These are phyloP conservation scores for Crepidotus variabilis DNA, from an alignment of 768 basidiomycete species.

Conservation along the genomic window DNA sequence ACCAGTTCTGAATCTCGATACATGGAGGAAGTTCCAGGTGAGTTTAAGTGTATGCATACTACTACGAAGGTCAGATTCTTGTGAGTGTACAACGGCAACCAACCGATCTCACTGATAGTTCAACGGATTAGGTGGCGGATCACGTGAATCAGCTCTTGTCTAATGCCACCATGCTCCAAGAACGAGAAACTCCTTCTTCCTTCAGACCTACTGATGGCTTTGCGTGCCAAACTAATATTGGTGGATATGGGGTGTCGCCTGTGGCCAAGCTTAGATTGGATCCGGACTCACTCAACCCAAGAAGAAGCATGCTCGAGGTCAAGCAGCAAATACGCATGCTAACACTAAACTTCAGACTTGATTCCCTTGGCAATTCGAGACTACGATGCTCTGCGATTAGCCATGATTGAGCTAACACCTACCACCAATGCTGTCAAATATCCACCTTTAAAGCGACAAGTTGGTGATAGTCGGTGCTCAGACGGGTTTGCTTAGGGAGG, in stretches of 20 bases:
- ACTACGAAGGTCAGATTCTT: too few species aligned
- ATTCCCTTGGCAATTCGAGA: conserved; percentile 5
- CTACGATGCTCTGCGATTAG: conserved; percentile 7
- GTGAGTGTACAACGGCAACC: too few species aligned
- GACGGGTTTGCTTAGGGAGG: conserved; percentile 14
- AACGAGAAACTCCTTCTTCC: conserved; percentile 9
- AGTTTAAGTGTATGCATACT: too few species aligned
- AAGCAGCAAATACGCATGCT: conserved; percentile 8
- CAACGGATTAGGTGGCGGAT: conserved; percentile 7
- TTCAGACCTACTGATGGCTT: conserved; percentile 4
- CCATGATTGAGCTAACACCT: conserved; percentile 5
- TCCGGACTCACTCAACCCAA: neutral
- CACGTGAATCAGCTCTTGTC: neutral
- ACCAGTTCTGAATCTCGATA: too few species aligned
- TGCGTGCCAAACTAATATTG: conserved; percentile 2
- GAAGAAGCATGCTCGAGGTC: conserved; percentile 9
- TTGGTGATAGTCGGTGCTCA: conserved; percentile 11
- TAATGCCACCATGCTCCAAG: conserved; percentile 2
- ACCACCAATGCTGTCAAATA: neutral
- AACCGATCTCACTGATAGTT: too few species aligned
- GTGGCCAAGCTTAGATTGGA: neutral
- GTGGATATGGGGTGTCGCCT: conserved; percentile 10
- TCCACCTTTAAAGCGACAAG: conserved; percentile 9
- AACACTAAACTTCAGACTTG: neutral
- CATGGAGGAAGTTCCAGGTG: too few species aligned